Evolutionary conservation across 1,284 basidiomycete species (phyloP), one percentile per base, ranked within the genome.

Genomic region (Heterobasidion parviporum): DNA sequence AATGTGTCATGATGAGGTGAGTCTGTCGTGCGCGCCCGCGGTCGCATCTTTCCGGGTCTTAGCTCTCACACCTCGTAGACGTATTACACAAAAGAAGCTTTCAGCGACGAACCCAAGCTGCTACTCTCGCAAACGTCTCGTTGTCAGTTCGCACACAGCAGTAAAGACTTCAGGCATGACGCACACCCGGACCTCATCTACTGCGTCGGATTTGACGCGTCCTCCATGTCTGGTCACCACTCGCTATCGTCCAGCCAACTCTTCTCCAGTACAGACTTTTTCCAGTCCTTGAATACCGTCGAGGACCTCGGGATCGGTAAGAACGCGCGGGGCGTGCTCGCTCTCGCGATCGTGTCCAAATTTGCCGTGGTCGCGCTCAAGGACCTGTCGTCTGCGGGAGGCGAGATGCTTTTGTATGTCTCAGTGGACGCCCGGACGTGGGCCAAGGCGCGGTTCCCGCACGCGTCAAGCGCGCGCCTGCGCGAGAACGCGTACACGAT

Each of bases 401-500:
- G 79, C 53, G 88, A 87, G 66, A 94, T 91, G 90, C 70, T 88
- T 50, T 75, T 97, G 5, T 96, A 92, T 64, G 91, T 95, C 41
- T 83, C 89, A 0, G 78, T 90, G 4, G 89, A 97, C 68, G 87
- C 89, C 7, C 76, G 81, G 61, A 80, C 76, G 3, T 97, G 93
- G 93, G 86, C 87, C 1, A 82, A 84, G 62, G 90, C 87, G 4
- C 81, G 82, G 55, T 95, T 96, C 74, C 93, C 93, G 5, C 92
- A 94, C 63, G 89, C 91, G 3, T 83, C 83, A 0, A 86, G 84
- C 8, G 87, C 90, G 5, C 79, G 81, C 46, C 77, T 95, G 3
- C 79, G 83, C 7, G 92, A 95, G 70, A 94, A 94, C 65, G 92
- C 91, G 8, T 98, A 99, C 69, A 99, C 96, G 0, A 87, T 99